phyloP scores from a whole-genome alignment of 805 yeast species.

The Saturnispora besseyi region DNA sequence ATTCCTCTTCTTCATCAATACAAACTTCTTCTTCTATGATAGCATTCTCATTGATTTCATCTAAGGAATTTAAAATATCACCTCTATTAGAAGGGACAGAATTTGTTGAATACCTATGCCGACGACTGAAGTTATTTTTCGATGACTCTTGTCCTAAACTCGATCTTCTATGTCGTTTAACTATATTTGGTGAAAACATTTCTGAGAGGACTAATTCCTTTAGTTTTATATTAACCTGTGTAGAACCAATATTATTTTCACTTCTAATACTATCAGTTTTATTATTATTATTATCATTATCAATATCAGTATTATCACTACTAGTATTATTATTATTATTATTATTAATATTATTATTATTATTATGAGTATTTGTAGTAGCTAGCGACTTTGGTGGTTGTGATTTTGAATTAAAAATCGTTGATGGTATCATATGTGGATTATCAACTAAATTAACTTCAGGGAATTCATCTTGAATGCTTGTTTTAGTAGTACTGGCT shows the following conservation, averaged over 20 bases:
- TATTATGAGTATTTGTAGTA: neutral
- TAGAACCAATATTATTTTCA: constrained; percentile 37
- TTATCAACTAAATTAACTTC: constrained; percentile 92
- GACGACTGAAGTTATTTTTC: constrained; percentile 11
- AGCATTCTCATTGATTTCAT: constrained; percentile 8
- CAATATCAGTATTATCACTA: neutral
- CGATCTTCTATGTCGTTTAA: constrained; percentile 9
- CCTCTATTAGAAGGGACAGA: constrained; percentile 14
- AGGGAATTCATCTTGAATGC: constrained; percentile 30
- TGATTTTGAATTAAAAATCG: constrained; percentile 42
- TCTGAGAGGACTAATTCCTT: constrained; percentile 66
- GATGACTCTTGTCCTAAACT: constrained; percentile 5
- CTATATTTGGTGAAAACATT: constrained; percentile 48
- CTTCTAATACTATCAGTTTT: neutral
- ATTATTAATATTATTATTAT: no score
- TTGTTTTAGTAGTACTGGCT: neutral
- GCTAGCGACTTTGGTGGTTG: neutral
- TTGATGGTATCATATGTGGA: constrained; percentile 79
- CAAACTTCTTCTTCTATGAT: constrained; percentile 14
- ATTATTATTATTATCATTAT: neutral
- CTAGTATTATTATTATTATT: neutral
- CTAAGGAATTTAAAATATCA: constrained; percentile 13
- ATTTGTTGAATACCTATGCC: constrained; percentile 24
- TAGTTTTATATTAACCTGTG: constrained; percentile 60
- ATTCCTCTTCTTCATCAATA: neutral